Base-by-base conservation (phyloP, 2,329 filamentous ascomycete genomes). In the Shiraia bambusicola region DNA sequence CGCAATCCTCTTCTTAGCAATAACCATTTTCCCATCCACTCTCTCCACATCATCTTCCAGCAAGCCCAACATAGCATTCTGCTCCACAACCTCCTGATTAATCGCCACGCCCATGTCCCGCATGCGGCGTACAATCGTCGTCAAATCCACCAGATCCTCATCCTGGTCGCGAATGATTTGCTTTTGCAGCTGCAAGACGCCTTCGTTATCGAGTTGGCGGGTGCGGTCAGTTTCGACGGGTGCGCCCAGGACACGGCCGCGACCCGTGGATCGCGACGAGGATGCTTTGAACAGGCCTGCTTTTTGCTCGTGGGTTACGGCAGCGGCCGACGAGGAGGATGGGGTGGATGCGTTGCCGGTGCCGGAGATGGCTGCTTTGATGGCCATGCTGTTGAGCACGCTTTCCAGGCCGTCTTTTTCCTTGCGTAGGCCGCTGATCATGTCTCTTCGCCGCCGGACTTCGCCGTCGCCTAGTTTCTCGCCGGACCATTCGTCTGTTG, bases 31-130 rank as follows among this genome's bases (percentile, higher is more conserved):
- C 47, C 77, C 77, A 30, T 78, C 75, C 12, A 89, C 73, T 5
- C 84, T 73, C 40, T 84, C 81, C 2, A 78, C 77, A 67, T 90
- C 85, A 40, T 82, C 74, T 49, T 85, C 83, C 47, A 90, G 63
- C 52, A 81, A 67, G 10, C 81, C 78, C 22, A 93, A 72, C 79
- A 89, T 80, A 1, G 74, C 79, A 87, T 82, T 86, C 72, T 92
- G 87, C 52, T 80, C 69, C 38, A 82, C 78, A 41, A 91, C 76
- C 72, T 92, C 88, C 35, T 83, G 79, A 50, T 87, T 79, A 59
- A 93, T 91, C 42, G 82, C 78, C 33, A 88, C 72, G 0, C 87
- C 87, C 79, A 92, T 87, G 68, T 90, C 84, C 60, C 80, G 84
- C 72, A 92, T 85, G 44, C 85, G 73, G 34, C 82, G 73, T 33